A percentile compares a stretch with the other conserved stretches of the same genome.
phyloP scores from a whole-genome alignment of 2,329 filamentous ascomycete species.

The Talaromyces sp. region DNA sequence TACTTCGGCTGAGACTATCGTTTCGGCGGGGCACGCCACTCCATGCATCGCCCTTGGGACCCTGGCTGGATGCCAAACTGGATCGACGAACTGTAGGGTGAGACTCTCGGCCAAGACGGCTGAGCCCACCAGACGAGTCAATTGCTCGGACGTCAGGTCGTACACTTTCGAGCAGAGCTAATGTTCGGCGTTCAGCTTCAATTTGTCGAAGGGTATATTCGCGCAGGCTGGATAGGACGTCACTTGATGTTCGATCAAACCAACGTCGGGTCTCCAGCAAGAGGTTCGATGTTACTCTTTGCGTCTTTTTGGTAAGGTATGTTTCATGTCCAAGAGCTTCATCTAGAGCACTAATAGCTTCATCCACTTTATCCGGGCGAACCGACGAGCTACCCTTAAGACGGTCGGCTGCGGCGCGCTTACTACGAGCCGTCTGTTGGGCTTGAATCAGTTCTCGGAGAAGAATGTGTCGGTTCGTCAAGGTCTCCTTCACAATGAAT shows the following conservation, averaged over 20 bases:
- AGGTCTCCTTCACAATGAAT: slow-evolving; percentile 95
- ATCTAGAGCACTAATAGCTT: slow-evolving; percentile 86
- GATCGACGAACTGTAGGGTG: slow-evolving; percentile 72
- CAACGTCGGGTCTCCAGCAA: slow-evolving; percentile 84
- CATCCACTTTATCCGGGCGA: slow-evolving; percentile 91
- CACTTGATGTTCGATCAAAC: slow-evolving; percentile 82
- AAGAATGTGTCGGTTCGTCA: slow-evolving; percentile 96
- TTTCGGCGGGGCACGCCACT: slow-evolving; percentile 83
- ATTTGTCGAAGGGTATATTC: slow-evolving; percentile 95
- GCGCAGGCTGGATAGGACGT: slow-evolving; percentile 76
- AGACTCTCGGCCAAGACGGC: slow-evolving; percentile 80
- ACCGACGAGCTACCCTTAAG: slow-evolving; percentile 84
- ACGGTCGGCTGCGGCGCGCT: slow-evolving; percentile 80
- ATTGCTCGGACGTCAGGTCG: slow-evolving; percentile 90
- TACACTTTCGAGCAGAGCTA: slow-evolving; percentile 90
- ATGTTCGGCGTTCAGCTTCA: slow-evolving; percentile 85
- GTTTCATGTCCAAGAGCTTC: slow-evolving; percentile 80
- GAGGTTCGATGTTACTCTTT: slow-evolving; percentile 83
- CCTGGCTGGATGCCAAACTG: slow-evolving; percentile 82
- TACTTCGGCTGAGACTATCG: slow-evolving; percentile 72
- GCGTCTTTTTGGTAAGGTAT: slow-evolving; percentile 79
- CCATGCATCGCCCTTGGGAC: slow-evolving; percentile 97
- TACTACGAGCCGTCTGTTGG: slow-evolving; percentile 77
- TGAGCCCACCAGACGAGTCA: slow-evolving; percentile 84
- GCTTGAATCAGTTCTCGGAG: slow-evolving; percentile 90